A percentile compares a stretch with the other conserved stretches of the same genome.
phyloP scores from a whole-genome alignment of 2,329 filamentous ascomycete genomes.

The Xylaria sp. region DNA sequence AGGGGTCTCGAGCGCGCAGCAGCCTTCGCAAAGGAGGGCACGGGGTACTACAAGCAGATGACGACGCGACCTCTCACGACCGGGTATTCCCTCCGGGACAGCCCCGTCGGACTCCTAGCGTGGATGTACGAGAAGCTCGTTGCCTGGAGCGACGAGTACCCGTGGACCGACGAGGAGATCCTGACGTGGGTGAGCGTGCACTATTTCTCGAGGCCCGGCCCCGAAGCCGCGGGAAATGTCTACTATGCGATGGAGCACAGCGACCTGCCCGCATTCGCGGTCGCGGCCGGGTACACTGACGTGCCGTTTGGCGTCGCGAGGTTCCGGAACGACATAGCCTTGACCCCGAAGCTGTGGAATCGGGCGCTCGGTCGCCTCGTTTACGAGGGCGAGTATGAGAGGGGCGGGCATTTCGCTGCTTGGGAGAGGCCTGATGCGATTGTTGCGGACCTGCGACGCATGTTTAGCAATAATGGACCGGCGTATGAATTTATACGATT shows the following conservation, averaged over 20 bases:
- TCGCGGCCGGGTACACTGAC: slow-evolving; percentile 1
- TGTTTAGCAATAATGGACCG: slow-evolving; percentile 17
- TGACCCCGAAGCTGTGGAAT: slow-evolving; percentile 22
- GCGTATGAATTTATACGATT: slow-evolving; percentile 16
- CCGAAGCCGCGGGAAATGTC: slow-evolving; percentile 9
- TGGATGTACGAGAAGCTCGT: slow-evolving; percentile 30
- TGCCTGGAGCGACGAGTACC: slow-evolving; percentile 24
- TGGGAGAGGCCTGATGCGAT: slow-evolving; percentile 30
- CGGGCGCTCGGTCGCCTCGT: slow-evolving; percentile 22
- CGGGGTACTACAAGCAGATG: slow-evolving; percentile 14
- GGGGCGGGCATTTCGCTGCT: slow-evolving; percentile 29
- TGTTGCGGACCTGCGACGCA: slow-evolving; percentile 15
- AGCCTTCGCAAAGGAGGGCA: slow-evolving; percentile 9
- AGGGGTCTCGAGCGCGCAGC: slow-evolving; percentile 5
- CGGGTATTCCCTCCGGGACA: slow-evolving; percentile 19
- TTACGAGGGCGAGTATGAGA: slow-evolving; percentile 13
- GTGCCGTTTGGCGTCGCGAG: slow-evolving; percentile 24
- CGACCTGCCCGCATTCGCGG: slow-evolving; percentile 3
- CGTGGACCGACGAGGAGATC: slow-evolving; percentile 29
- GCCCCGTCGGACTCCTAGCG: slow-evolving; percentile 23
- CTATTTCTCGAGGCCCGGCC: slow-evolving; percentile 7
- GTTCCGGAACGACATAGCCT: slow-evolving; percentile 16
- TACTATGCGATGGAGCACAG: slow-evolving; percentile 29
- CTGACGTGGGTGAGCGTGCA: slow-evolving; percentile 23
- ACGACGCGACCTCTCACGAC: slow-evolving; percentile 18